These are phyloP conservation scores for Pythium angustatum DNA, from an alignment of 352 stramenopile genomes.

Conservation along the genomic window DNA sequence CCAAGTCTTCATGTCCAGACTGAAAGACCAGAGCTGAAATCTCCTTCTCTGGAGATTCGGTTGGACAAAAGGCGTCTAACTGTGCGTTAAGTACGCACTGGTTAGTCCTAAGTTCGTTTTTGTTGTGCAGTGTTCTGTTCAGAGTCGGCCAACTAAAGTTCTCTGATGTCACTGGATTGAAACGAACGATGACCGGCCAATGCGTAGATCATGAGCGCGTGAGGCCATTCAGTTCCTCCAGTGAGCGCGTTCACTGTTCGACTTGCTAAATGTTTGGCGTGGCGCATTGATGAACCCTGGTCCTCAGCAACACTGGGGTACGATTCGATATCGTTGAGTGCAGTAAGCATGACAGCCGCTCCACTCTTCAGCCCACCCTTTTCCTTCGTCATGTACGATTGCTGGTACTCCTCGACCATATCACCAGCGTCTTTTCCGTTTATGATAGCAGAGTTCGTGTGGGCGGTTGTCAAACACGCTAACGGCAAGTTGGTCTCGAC, in stretches of 20 bases:
- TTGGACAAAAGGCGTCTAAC: too few relatives aligned
- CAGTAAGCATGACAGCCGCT: background rate
- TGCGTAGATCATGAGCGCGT: background rate
- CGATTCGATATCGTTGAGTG: background rate
- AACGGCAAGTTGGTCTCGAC: too few relatives aligned
- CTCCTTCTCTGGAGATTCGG: too few relatives aligned
- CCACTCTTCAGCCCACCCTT: background rate
- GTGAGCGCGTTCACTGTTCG: background rate
- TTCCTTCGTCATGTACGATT: slow-evolving; percentile 5
- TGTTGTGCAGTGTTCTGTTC: too few relatives aligned
- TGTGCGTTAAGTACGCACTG: too few relatives aligned
- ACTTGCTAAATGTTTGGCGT: background rate
- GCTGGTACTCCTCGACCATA: slow-evolving; percentile 5
- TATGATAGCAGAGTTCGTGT: slow-evolving; percentile 2
- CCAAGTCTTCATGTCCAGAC: too few relatives aligned
- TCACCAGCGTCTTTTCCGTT: slow-evolving; percentile 3
- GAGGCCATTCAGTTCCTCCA: background rate
- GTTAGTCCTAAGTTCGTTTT: too few relatives aligned
- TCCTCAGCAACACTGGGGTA: background rate
- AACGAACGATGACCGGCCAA: background rate
- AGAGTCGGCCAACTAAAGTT: too few relatives aligned
- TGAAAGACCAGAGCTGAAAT: too few relatives aligned
- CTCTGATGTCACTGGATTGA: slow-evolving; percentile 4
- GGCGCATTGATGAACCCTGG: too few relatives aligned
- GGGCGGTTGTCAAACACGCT: too few relatives aligned